These are phyloP conservation scores for Conringia planisiliqua DNA, from an alignment of 345 rosid genomes.

Conservation along the genomic window DNA sequence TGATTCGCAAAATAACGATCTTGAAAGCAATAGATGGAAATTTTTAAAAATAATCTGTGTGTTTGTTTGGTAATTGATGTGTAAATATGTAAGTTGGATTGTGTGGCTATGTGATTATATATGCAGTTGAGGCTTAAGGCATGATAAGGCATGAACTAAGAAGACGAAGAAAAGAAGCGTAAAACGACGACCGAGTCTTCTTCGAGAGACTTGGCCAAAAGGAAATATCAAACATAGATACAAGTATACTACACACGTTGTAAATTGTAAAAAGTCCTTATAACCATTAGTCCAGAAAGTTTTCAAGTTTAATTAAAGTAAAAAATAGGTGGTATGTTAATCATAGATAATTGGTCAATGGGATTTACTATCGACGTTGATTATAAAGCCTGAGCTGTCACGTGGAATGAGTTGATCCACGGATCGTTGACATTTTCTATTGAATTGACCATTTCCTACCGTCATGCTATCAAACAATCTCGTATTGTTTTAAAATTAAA, in stretches of 20 bases:
- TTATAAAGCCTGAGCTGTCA: slow-evolving; percentile 15
- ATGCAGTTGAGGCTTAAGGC: not conserved
- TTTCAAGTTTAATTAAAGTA: not conserved
- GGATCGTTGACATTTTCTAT: slow-evolving; percentile 11
- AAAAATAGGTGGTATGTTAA: not conserved
- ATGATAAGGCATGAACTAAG: not conserved
- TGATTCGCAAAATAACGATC: not conserved
- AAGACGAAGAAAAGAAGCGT: not conserved
- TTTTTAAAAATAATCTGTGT: not conserved
- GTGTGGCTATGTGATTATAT: not conserved
- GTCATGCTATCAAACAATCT: not conserved
- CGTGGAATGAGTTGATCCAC: slow-evolving; percentile 10
- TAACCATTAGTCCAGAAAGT: not conserved
- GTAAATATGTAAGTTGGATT: not conserved
- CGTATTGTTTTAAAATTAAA: not conserved
- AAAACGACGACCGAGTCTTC: slow-evolving; percentile 11
- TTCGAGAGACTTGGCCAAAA: slow-evolving; percentile 14
- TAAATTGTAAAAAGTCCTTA: not conserved
- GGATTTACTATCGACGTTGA: not conserved
- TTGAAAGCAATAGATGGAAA: not conserved
- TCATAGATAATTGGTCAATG: not conserved
- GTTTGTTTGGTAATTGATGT: not conserved
- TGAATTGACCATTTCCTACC: slow-evolving; percentile 1
- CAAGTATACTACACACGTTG: slow-evolving; percentile 1
- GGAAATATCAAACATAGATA: not conserved